Base-by-base conservation (phyloP, 805 yeast species). In the Wickerhamiella bombiphila region DNA sequence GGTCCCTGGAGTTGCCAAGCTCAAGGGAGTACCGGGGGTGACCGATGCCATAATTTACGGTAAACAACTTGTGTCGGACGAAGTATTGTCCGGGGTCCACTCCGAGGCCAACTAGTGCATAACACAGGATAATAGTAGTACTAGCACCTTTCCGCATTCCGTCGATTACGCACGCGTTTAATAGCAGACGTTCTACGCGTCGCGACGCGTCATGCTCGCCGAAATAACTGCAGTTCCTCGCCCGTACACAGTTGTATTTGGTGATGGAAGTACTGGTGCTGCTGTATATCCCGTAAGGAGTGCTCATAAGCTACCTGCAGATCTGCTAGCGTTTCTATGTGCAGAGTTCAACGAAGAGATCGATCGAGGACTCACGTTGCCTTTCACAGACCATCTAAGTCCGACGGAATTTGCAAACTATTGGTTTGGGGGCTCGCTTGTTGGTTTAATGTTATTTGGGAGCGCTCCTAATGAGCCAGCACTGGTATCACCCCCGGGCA, bases 261-360 rank as follows among this genome's bases (percentile, higher is more conserved):
- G 80, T 52, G 95, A 86, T 56, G 83, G 88, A 14, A 91, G 81
- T 47, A 85, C 96, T 1, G 74, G 86, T 0, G 96, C 96, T 1
- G 86, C 96, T 3, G 76, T 91, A 42, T 83, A 82, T 53, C 97
- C 98, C 3, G 70, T 88, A 11, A 68, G 73, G 41, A 69, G 72
- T 21, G 65, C 75, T 0, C 67, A 67, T 19, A 74, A 75, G 40
- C 61, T 88, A 9, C 97, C 97, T 0, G 70, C 72, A 2, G 88
- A 83, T 0, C 63, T 88, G 20, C 56, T 83, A 29, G 78, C 80
- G 15, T 86, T 88, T 52, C 56, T 88, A 30, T 74, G 88, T 44
- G 96, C 86, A 54, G 97, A 91, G 58, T 81, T 80, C 60, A 88
- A 88, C 57, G 78, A 80, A 74, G 98, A 88, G 55, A 73, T 88